Conservation (phyloP, 1,284 basidiomycete species). For the Ganoderma multipileum region DNA sequence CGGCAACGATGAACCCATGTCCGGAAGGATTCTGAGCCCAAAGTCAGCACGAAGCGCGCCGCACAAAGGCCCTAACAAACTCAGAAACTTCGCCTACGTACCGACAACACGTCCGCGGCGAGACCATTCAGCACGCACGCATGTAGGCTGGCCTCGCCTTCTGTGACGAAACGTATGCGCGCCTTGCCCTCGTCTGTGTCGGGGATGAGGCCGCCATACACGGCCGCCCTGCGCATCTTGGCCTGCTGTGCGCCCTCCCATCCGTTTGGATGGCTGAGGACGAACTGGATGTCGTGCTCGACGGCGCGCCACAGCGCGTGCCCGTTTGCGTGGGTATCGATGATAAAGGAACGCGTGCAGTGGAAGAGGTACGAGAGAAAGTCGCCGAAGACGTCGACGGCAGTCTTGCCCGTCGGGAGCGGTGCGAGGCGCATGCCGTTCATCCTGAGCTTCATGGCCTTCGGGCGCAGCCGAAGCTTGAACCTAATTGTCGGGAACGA, state of each 20-base stretch:
- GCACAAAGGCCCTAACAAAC: background rate
- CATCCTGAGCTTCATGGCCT: slow-evolving; percentile 78
- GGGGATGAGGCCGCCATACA: slow-evolving; percentile 70
- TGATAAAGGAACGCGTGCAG: slow-evolving; percentile 76
- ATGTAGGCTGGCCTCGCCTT: slow-evolving; percentile 82
- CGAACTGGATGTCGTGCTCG: slow-evolving; percentile 71
- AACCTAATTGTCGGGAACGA: slow-evolving; percentile 53
- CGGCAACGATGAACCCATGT: slow-evolving; percentile 78
- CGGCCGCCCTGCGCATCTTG: slow-evolving; percentile 74
- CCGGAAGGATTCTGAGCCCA: slow-evolving; percentile 63
- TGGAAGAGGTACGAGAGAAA: slow-evolving; percentile 76
- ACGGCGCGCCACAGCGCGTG: slow-evolving; percentile 68
- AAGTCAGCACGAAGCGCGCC: slow-evolving; percentile 5
- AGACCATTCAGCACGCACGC: slow-evolving; percentile 78
- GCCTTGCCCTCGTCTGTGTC: slow-evolving; percentile 74
- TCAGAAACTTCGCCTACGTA: slow-evolving; percentile 41
- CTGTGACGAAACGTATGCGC: slow-evolving; percentile 78
- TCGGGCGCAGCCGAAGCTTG: slow-evolving; percentile 78
- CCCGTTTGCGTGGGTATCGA: slow-evolving; percentile 77
- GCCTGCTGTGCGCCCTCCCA: slow-evolving; percentile 85
- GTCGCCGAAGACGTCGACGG: slow-evolving; percentile 79
- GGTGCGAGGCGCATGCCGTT: slow-evolving; percentile 77
- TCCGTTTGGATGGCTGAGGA: slow-evolving; percentile 80
- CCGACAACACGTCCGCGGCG: slow-evolving; percentile 75
- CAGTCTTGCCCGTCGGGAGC: slow-evolving; percentile 67